Conservation (phyloP, 1,284 basidiomycete species). For the Cronartium ribicola region DNA sequence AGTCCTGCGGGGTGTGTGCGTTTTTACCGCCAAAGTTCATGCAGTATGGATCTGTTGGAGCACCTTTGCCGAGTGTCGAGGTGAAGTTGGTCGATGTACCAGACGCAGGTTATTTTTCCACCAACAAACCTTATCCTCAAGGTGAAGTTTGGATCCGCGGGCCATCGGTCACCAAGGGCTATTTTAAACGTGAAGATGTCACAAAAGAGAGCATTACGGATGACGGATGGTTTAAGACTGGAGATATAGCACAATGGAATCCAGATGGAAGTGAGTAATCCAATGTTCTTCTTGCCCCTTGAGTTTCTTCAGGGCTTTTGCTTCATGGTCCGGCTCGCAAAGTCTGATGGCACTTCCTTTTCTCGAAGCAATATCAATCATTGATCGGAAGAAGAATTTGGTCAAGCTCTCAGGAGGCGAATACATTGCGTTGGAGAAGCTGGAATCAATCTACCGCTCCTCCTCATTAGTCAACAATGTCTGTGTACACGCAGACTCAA, state of each 20-base stretch:
- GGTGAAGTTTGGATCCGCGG: constrained; percentile 80
- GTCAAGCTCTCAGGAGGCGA: constrained; percentile 81
- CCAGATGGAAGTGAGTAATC: constrained; percentile 61
- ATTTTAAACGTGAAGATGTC: constrained; percentile 80
- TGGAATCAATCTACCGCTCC: constrained; percentile 83
- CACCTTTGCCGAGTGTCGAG: constrained; percentile 77
- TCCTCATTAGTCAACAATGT: constrained; percentile 71
- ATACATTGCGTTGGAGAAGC: constrained; percentile 88
- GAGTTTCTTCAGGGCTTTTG: neutral
- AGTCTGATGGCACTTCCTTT: neutral
- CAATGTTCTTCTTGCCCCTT: too few species aligned
- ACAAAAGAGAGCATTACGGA: constrained; percentile 76
- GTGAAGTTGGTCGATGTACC: constrained; percentile 75
- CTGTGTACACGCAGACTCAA: constrained; percentile 74
- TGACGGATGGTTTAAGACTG: constrained; percentile 82
- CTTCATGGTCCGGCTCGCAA: neutral
- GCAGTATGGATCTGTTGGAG: constrained; percentile 71
- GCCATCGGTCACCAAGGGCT: constrained; percentile 57
- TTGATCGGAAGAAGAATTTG: constrained; percentile 74
- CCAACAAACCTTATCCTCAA: constrained; percentile 64
- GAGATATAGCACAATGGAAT: constrained; percentile 74
- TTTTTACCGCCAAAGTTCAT: constrained; percentile 74
- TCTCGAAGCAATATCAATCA: constrained; percentile 60
- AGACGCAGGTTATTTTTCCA: constrained; percentile 72
- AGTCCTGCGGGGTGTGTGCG: constrained; percentile 79